phyloP scores from a whole-genome alignment of 345 rosid genomes.

The Populus nigra region DNA sequence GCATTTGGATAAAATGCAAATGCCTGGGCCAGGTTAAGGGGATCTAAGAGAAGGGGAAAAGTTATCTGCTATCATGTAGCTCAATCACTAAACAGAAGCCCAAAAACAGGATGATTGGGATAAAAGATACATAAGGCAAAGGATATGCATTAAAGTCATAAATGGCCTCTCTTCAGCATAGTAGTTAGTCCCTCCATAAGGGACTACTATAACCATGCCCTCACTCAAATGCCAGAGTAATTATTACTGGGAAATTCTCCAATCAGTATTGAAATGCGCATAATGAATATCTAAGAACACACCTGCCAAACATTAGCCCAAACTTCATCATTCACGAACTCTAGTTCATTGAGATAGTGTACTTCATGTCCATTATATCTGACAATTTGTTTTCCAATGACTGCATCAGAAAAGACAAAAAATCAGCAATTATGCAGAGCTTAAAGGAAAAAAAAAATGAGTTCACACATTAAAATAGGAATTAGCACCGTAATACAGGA shows the following conservation, averaged over 20 bases:
- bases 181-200: neutral
- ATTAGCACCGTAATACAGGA: neutral
- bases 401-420: slow-evolving; percentile 40
- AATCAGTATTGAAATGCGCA: neutral
- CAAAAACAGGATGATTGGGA: neutral
- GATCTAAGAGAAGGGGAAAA: neutral
- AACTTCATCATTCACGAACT: slow-evolving; percentile 80
- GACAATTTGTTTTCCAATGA: slow-evolving; percentile 44
- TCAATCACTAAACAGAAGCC: neutral
- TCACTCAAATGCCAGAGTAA: neutral
- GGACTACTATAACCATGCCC: neutral
- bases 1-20: neutral
- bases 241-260: neutral
- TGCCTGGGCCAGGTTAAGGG: neutral
- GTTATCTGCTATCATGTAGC: too few species aligned
- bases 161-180: neutral
- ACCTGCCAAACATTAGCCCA: slow-evolving; percentile 99
- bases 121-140: neutral
- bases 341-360: slow-evolving; percentile 77
- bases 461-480: slow-evolving; percentile 7
- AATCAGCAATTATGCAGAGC: neutral
- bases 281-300: slow-evolving; percentile 15
- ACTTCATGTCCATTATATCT: slow-evolving; percentile 59
- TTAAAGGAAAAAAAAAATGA: neutral
- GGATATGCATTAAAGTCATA: neutral